These are phyloP conservation scores for Pharus latifolius DNA, from an alignment of 176 grass and related monocot species.

Conservation along the genomic window DNA sequence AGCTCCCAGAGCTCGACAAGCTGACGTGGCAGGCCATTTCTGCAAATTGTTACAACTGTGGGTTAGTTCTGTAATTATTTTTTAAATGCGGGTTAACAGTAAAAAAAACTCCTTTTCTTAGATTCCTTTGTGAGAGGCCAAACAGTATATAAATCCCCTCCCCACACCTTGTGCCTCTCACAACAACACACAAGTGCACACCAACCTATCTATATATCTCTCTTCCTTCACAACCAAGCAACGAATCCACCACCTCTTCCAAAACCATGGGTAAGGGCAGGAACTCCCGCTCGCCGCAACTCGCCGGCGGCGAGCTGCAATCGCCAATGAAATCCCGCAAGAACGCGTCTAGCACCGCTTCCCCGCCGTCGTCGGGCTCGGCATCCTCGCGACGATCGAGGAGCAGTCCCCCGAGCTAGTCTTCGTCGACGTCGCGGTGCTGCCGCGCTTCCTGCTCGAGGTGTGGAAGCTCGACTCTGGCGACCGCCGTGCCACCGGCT, in stretches of 20 bases:
- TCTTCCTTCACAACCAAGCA: not conserved
- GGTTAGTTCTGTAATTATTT: too few species aligned
- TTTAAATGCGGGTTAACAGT: too few species aligned
- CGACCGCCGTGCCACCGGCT: not conserved
- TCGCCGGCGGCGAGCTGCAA: not conserved
- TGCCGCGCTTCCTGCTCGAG: not conserved
- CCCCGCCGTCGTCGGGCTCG: constrained; percentile 10
- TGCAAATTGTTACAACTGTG: too few species aligned
- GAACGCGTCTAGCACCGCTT: too few species aligned
- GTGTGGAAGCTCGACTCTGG: not conserved
- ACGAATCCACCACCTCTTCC: not conserved
- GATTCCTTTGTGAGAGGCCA: too few species aligned
- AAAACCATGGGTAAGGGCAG: too few species aligned
- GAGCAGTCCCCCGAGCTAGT: not conserved
- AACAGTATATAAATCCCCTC: not conserved
- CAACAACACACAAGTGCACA: not conserved
- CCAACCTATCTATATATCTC: too few species aligned
- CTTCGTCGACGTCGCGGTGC: not conserved
- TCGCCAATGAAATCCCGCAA: constrained; percentile 14
- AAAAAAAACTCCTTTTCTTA: not conserved
- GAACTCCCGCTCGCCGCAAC: not conserved
- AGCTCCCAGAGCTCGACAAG: too few species aligned
- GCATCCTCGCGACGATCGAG: constrained; percentile 27
- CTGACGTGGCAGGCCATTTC: too few species aligned
- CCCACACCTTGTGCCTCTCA: not conserved